These are phyloP conservation scores for Cardiospermum halicacabum DNA, from an alignment of 345 rosid genomes.

Conservation along the genomic window DNA sequence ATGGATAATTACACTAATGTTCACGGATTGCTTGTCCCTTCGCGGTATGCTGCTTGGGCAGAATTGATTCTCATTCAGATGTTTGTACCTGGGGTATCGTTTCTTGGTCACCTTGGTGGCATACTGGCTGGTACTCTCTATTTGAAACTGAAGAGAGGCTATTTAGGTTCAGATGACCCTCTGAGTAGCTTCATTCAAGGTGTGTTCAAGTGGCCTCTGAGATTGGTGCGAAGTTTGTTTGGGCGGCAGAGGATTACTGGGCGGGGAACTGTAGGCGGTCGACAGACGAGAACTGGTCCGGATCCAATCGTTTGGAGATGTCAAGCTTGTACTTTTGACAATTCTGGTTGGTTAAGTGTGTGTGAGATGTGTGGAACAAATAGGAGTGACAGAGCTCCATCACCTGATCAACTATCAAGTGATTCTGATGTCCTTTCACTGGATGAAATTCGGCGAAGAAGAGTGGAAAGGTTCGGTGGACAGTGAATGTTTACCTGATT, in stretches of 20 bases:
- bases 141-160: constrained; percentile 46
- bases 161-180: constrained; percentile 58
- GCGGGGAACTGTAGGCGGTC: constrained; percentile 65
- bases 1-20: constrained; percentile 55
- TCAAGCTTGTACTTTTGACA: constrained; percentile 80
- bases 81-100: constrained; percentile 84
- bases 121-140: constrained; percentile 88
- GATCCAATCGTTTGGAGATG: constrained; percentile 73
- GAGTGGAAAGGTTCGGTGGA: constrained; percentile 77
- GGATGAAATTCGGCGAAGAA: constrained; percentile 77
- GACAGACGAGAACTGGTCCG: constrained; percentile 28
- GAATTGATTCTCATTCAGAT: constrained; percentile 85
- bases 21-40: constrained; percentile 65
- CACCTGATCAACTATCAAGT: constrained; percentile 18
- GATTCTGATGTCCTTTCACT: constrained; percentile 37
- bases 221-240: constrained; percentile 37
- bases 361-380: constrained; percentile 91
- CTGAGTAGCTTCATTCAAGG: constrained; percentile 44
- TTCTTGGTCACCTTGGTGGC: constrained; percentile 95
- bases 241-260: constrained; percentile 54
- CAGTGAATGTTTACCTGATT: not conserved
- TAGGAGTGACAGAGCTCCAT: constrained; percentile 32
- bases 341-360: constrained; percentile 43
- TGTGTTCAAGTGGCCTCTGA: constrained; percentile 58
- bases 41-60: constrained; percentile 90